Evolutionary conservation across 148 eudicot genomes (phyloP).

Genomic region (Dysphania ambrosioides): DNA sequence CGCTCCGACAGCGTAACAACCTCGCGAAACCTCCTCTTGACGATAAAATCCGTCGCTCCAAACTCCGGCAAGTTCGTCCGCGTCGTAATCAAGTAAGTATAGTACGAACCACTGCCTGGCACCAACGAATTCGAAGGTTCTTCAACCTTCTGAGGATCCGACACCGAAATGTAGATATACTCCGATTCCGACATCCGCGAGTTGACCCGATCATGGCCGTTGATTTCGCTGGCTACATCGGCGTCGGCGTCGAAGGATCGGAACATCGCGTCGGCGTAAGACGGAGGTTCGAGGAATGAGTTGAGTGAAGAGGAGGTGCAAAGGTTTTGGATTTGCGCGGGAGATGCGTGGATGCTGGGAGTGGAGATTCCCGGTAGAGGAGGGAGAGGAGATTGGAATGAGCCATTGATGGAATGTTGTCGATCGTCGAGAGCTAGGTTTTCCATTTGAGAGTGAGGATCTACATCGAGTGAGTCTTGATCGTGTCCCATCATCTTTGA

Average conservation of each 20-base stretch:
- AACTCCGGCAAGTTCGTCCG: constrained; percentile 58
- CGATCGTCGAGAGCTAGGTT: constrained; percentile 17
- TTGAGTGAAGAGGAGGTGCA: constrained; percentile 46
- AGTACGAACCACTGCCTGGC: constrained; percentile 55
- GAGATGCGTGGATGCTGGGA: constrained; percentile 33
- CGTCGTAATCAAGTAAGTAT: constrained; percentile 66
- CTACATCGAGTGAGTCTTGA: constrained; percentile 26
- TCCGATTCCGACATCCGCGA: constrained; percentile 31
- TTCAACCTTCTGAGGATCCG: constrained; percentile 71
- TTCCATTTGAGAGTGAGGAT: constrained; percentile 29
- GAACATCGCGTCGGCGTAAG: constrained; percentile 85
- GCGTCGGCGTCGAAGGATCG: constrained; percentile 71
- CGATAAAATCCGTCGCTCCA: constrained; percentile 53
- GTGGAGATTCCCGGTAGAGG: constrained; percentile 57
- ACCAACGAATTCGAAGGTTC: constrained; percentile 68
- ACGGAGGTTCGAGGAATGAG: constrained; percentile 87
- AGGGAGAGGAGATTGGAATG: constrained; percentile 27
- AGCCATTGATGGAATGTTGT: constrained; percentile 14
- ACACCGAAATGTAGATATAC: constrained; percentile 61
- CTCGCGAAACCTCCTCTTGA: constrained; percentile 76
- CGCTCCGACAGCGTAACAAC: constrained; percentile 74
- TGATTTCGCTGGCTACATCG: constrained; percentile 30
- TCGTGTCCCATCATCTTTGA: constrained; percentile 33
- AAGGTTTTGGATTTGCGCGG: constrained; percentile 25
- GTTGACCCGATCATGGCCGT: constrained; percentile 38